Evolutionary conservation across 1,139 yeast species (phyloP), one percentile per base, ranked within the genome.

Genomic region (Meyerozyma elateridarum): DNA sequence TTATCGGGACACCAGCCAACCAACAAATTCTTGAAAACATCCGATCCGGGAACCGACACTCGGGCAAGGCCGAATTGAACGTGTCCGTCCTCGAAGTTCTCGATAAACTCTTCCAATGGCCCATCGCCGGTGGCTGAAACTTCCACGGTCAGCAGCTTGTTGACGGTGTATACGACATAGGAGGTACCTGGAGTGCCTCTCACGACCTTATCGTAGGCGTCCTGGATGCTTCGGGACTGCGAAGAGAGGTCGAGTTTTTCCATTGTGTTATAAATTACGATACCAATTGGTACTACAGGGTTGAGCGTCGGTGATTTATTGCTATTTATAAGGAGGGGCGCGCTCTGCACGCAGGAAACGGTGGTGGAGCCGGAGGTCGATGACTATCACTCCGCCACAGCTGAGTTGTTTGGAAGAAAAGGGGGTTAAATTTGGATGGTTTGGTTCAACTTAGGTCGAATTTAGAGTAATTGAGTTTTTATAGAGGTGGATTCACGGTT

Each of bases 1-100:
- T 81, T 77, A 54, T 83, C 91, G 5, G 93, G 91, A 62, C 95
- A 85, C 96, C 96, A 91, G 32, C 97, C 97, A 33, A 91, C 70
- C 35, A 91, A 68, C 30, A 89, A 75, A 46, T 84, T 70, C 64
- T 93, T 93, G 48, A 77, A 74, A 24, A 91, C 89, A 46, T 84
- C 93, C 2, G 94, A 81, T 22, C 94, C 94, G 33, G 93, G 93
- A 35, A 89, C 95, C 34, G 79, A 77, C 28, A 89, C 89, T 32
- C 95, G 74, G 18, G 88, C 85, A 43, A 91, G 70, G 28, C 97
- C 98, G 52, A 82, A 91, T 64, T 89, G 96, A 35, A 89, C 87
- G 39, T 79, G 78, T 2, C 95, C 87, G 44, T 89, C 97, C 46
- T 80, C 82, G 55, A 91, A 89, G 41, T 83, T 74, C 29, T 76